Percentiles rank a stretch among this genome's conserved stretches.
Evolutionary conservation across 768 basidiomycete genomes (phyloP).

Genomic region (Naganishia onofrii): DNA sequence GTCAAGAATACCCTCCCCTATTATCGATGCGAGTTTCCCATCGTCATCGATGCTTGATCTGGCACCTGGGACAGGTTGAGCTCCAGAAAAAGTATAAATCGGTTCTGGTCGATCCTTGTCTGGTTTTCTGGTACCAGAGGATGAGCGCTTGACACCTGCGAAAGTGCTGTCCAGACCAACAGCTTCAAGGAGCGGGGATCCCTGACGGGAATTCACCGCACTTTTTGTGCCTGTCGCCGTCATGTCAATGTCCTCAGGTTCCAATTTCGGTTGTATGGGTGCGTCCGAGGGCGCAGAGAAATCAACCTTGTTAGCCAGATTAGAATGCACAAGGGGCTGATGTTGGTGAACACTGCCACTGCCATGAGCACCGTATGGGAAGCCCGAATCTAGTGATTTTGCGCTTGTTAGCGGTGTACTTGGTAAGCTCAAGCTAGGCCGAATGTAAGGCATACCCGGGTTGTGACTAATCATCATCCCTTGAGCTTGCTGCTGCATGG

Average conservation of each 20-base stretch:
- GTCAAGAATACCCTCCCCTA: neutral
- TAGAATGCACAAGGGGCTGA: slow-evolving; percentile 20
- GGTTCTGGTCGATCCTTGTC: slow-evolving; percentile 9
- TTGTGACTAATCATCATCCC: slow-evolving; percentile 16
- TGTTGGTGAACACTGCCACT: slow-evolving; percentile 1
- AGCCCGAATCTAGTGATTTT: slow-evolving; percentile 10
- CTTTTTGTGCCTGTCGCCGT: neutral
- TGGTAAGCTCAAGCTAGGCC: slow-evolving; percentile 20
- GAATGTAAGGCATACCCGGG: slow-evolving; percentile 14
- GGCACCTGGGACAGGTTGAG: slow-evolving; percentile 1
- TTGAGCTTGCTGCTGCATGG: neutral
- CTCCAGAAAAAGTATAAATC: slow-evolving; percentile 6
- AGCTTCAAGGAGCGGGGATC: slow-evolving; percentile 6
- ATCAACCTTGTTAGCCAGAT: slow-evolving; percentile 15
- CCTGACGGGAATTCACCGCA: slow-evolving; percentile 1
- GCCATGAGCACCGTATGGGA: neutral
- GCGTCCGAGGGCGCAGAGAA: neutral
- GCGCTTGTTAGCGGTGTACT: slow-evolving; percentile 20
- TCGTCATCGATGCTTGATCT: neutral
- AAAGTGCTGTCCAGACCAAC: neutral
- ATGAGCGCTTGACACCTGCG: slow-evolving; percentile 1
- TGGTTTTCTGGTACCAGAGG: neutral
- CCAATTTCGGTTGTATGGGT: slow-evolving; percentile 6
- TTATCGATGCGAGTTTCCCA: neutral
- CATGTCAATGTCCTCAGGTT: slow-evolving; percentile 13